Evolutionary conservation across 2,329 filamentous ascomycete genomes (phyloP), one percentile per base, ranked within the genome.

Genomic region (Pyrenophora tritici-repentis): DNA sequence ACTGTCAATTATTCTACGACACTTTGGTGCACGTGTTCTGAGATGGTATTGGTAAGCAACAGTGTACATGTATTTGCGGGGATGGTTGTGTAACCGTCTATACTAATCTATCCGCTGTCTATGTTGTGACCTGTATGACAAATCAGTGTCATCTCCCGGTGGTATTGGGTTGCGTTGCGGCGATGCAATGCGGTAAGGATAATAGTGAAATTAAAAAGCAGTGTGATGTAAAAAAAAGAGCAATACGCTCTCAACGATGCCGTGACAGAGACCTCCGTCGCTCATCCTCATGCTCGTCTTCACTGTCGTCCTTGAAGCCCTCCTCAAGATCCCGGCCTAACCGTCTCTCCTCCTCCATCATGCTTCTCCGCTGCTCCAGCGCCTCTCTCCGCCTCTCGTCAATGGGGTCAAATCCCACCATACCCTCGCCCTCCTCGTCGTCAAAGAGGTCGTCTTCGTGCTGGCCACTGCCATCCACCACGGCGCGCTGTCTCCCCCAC

Each of bases 251-350:
- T 56, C 44, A 61, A 34, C 39, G 50, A 29, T 51, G 36, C 20
- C 58, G 40, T 29, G 64, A 66, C 12, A 65, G 44, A 6, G 62
- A 63, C 37, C 53, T 44, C 39, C 60, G 35, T 37, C 57, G 54
- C 33, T 63, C 66, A 18, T 67, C 67, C 14, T 67, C 73, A 4
- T 65, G 70, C 47, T 86, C 83, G 32, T 87, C 84, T 48, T 87
- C 85, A 67, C 87, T 89, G 61, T 89, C 86, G 69, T 90, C 87
- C 73, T 84, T 83, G 67, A 90, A 90, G 0, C 86, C 87, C 64
- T 87, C 82, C 70, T 93, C 89, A 43, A 93, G 73, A 62, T 96
- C 91, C 74, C 90, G 80, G 71, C 90, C 93, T 55, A 96, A 66
- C 56, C 91, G 80, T 61, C 83, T 78, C 36, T 80, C 76, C 40